Evolutionary conservation across 768 basidiomycete species (phyloP).

Genomic region (Leccinum rimulosum): DNA sequence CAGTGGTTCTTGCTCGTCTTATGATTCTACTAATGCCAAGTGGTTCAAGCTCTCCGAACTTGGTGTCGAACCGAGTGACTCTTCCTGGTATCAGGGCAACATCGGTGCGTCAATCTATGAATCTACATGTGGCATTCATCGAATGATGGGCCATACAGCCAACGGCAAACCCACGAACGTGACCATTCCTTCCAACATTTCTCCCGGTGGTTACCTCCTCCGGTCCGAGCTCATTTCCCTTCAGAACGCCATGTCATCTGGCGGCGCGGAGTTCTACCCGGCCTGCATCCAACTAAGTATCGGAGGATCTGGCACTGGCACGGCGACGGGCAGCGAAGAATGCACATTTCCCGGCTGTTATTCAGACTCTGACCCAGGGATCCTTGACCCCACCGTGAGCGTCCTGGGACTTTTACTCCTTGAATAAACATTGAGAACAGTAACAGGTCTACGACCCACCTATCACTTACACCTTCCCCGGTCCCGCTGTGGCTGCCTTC

Average conservation of each 20-base stretch:
- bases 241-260: constrained; percentile 51
- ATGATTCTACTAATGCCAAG: constrained; percentile 53
- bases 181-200: constrained; percentile 49
- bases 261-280: constrained; percentile 50
- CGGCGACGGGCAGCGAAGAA: constrained; percentile 30
- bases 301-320: constrained; percentile 26
- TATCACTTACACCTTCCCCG: constrained; percentile 49
- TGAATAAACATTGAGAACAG: not conserved
- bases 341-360: constrained; percentile 73
- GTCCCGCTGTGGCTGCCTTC: constrained; percentile 47
- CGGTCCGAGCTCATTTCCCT: constrained; percentile 80
- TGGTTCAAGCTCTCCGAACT: constrained; percentile 74
- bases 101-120: constrained; percentile 41
- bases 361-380: constrained; percentile 64
- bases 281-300: constrained; percentile 31
- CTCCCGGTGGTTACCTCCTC: constrained; percentile 68
- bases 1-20: constrained; percentile 52
- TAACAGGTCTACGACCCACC: constrained; percentile 32
- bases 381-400: constrained; percentile 48
- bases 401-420: not conserved
- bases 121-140: not conserved
- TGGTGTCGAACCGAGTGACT: constrained; percentile 36
- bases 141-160: constrained; percentile 23
- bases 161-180: constrained; percentile 38
- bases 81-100: constrained; percentile 48